phyloP scores from a whole-genome alignment of 495 filamentous ascomycete genomes.

The Neurospora sp. region DNA sequence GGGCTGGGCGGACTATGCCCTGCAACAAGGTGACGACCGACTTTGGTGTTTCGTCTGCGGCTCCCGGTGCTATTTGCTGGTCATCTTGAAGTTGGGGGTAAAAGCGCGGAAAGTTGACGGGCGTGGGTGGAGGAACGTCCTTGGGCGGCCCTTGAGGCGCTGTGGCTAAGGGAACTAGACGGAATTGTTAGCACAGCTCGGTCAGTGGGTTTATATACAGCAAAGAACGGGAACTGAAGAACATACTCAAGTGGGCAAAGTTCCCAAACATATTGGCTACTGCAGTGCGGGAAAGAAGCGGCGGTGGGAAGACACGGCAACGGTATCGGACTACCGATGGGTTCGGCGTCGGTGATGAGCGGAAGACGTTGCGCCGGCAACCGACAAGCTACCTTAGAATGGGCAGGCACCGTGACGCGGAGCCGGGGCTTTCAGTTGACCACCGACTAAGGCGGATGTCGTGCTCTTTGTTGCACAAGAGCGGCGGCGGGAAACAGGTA shows the following conservation, averaged over 20 bases:
- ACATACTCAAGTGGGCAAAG: constrained; percentile 27
- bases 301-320: background rate
- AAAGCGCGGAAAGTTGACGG: constrained; percentile 39
- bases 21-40: constrained; percentile 37
- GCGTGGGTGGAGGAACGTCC: constrained; percentile 43
- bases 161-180: constrained; percentile 23
- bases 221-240: background rate
- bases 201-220: constrained; percentile 1
- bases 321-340: background rate
- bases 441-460: background rate
- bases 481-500: background rate
- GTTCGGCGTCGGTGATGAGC: background rate
- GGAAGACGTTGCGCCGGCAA: background rate
- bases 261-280: constrained; percentile 23
- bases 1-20: constrained; percentile 35
- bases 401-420: background rate
- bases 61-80: background rate
- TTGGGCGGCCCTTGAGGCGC: constrained; percentile 26
- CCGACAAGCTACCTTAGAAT: background rate
- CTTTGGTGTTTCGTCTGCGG: constrained; percentile 7
- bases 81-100: constrained; percentile 20
- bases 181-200: constrained; percentile 12
- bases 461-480: background rate
- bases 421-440: background rate
- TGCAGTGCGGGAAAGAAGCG: background rate